A percentile compares a stretch with the other conserved stretches of the same genome.
These are phyloP conservation scores for Leccinum subtestaceum DNA, from an alignment of 768 basidiomycete genomes.

Conservation along the genomic window DNA sequence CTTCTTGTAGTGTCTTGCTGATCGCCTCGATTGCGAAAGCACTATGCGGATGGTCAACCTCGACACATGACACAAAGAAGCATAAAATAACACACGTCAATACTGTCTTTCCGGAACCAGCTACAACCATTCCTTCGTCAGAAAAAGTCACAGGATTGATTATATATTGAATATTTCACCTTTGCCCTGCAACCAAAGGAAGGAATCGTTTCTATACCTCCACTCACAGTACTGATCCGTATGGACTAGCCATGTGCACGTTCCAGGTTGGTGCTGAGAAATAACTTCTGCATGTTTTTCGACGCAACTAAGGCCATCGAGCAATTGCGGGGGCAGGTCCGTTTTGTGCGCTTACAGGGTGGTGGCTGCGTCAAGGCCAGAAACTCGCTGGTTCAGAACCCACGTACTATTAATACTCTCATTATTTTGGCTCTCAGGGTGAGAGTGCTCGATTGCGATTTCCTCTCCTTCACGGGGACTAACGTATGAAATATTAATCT, in stretches of 20 bases:
- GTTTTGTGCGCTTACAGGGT: not conserved
- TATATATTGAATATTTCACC: not conserved
- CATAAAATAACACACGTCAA: conserved; percentile 3
- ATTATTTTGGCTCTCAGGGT: not conserved
- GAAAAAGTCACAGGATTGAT: not conserved
- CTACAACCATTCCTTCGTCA: conserved; percentile 2
- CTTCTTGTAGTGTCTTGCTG: not conserved
- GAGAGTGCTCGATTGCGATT: not conserved
- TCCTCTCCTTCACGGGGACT: not conserved
- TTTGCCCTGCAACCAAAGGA: conserved; percentile 12
- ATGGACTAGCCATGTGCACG: conserved; percentile 5
- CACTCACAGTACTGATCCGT: conserved; percentile 1
- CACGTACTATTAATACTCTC: not conserved
- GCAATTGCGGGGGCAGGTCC: not conserved
- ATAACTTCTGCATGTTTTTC: not conserved
- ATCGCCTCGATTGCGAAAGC: not conserved
- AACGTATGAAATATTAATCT: not conserved
- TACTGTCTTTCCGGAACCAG: conserved; percentile 18
- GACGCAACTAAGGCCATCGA: not conserved
- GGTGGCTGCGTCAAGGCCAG: not conserved
- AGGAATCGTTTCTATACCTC: not conserved
- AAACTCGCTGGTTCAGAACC: not conserved
- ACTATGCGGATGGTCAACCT: not conserved
- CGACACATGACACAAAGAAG: too few relatives aligned
- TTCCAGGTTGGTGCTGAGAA: not conserved